Base-by-base conservation (phyloP, 768 basidiomycete genomes). In the Exsudoporus frostii region DNA sequence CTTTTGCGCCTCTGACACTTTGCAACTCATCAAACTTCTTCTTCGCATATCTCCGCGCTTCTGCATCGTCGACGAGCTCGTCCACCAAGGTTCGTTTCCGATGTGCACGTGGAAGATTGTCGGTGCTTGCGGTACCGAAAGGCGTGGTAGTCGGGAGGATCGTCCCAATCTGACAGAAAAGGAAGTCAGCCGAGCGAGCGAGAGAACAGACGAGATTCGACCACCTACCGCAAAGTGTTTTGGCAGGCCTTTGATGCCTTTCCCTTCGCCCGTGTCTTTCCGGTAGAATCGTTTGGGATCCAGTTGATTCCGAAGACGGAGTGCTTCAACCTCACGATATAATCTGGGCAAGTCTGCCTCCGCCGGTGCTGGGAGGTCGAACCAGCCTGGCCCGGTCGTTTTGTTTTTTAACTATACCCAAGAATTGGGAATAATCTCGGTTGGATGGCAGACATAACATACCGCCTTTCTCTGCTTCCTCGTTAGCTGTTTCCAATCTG, bases 221-320 rank as follows among this genome's bases (percentile, higher is more conserved):
- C 43, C 36, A 71, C 84, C 58, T 66, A 92, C 92, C n/a, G 90
- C 90, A 70, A 95, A 95, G 67, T 91, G 85, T 69, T 93, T 92
- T 9, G 92, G 89, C 7, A 93, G 71, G 24, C 87, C 86, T 68
- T 90, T 90, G 67, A 88, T 83, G 15, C 90, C 90, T 61, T 87
- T 88, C 10, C 88, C 83, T 70, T 94, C 90, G 5, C 89, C 88
- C 53, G 88, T 86, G 42, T 93, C 90, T 68, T 90, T 93, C 56
- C 84, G 76, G 72, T 94, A 91, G 73, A 95, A 95, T 20, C 90
- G 81, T 67, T 96, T 97, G 17, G 92, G 92, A 63, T 97, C 94
- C 19, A 97, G 79, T 52, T 92, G 87, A 65, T 92, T 92, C 45
- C 87, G 82, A 43, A 97, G 74, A 29, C 92, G 86, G 51, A 95